Base-by-base conservation (phyloP, 805 yeast species). In the Martiniozyma abietophila region DNA sequence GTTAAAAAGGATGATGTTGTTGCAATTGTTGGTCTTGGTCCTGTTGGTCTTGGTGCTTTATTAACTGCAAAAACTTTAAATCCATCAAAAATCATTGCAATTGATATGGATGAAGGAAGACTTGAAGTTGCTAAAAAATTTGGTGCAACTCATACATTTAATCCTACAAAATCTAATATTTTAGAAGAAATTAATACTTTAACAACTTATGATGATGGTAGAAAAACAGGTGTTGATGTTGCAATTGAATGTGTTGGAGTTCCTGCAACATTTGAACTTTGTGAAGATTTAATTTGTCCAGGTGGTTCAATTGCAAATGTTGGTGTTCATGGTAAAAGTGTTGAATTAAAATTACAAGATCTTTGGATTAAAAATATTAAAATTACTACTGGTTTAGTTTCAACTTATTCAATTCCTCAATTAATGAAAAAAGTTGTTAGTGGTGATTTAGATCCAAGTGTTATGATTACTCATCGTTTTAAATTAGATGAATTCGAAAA, bases 261-360 rank as follows among this genome's bases (percentile, higher is more conserved):
- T 29, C 76, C 76, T 39, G 59, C 60, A 25, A 74, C 81, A 35
- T 74, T 76, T 50, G 69, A 71, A 45, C 57, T 71, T 42, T 78
- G 79, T 43, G 70, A 76, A 38, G 64, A 65, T 19, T 61, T 70
- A 23, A 65, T 74, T 41, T 58, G 65, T 17, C 66, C 74, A 28
- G 80, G 80, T 39, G 82, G 81, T 18, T 65, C 76, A 39, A 67
- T 70, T 43, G 80, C 80, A 18, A 79, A 76, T 51, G 74, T 76
- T 27, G 82, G 82, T 43, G 71, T 66, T 27, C 71, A 66, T 34
- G 72, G 71, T 32, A 43, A 46, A 18, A 50, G 57, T 27, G 70
- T 64, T 22, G 62, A 60, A 25, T 50, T 66, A 38, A 59, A 58
- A 28, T 43, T 66, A 29, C 66, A 66, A 46, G 64, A 65, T 5